A percentile compares a stretch with the other conserved stretches of the same genome.
Evolutionary conservation across 2,329 filamentous ascomycete species (phyloP).

Genomic region (Cyanodermella asteris): DNA sequence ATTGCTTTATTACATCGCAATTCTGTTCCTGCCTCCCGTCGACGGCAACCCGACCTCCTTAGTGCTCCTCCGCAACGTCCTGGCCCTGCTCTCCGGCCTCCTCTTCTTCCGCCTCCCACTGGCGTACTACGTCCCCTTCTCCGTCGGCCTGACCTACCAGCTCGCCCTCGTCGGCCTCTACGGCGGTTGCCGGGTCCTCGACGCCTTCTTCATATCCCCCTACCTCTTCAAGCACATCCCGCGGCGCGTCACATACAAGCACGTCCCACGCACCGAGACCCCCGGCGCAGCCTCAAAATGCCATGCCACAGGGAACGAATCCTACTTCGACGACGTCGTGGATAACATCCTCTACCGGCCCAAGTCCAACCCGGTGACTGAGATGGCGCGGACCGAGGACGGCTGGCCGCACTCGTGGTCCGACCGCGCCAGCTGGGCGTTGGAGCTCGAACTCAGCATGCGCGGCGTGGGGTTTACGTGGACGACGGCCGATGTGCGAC

Average conservation of each 20-base stretch:
- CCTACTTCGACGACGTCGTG: slow-evolving; percentile 6
- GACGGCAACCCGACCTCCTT: slow-evolving; percentile 12
- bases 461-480: slow-evolving; percentile 23
- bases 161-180: slow-evolving; percentile 22
- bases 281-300: slow-evolving; percentile 6
- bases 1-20: slow-evolving; percentile 20
- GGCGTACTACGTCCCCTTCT: slow-evolving; percentile 21
- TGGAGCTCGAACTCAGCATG: slow-evolving; percentile 23
- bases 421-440: slow-evolving; percentile 21
- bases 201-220: slow-evolving; percentile 22
- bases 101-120: slow-evolving; percentile 22
- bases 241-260: slow-evolving; percentile 19
- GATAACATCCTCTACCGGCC: slow-evolving; percentile 10
- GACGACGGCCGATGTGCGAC: slow-evolving; percentile 23
- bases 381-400: slow-evolving; percentile 18
- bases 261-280: slow-evolving; percentile 13
- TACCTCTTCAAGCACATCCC: slow-evolving; percentile 20
- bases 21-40: slow-evolving; percentile 19
- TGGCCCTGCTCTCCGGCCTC: slow-evolving; percentile 16
- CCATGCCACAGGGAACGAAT: too few species aligned
- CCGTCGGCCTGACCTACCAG: slow-evolving; percentile 23
- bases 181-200: slow-evolving; percentile 19
- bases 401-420: slow-evolving; percentile 17
- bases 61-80: slow-evolving; percentile 14
- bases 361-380: slow-evolving; percentile 13